phyloP scores from a whole-genome alignment of 768 basidiomycete species.

The Xerocomus spinulosus region DNA sequence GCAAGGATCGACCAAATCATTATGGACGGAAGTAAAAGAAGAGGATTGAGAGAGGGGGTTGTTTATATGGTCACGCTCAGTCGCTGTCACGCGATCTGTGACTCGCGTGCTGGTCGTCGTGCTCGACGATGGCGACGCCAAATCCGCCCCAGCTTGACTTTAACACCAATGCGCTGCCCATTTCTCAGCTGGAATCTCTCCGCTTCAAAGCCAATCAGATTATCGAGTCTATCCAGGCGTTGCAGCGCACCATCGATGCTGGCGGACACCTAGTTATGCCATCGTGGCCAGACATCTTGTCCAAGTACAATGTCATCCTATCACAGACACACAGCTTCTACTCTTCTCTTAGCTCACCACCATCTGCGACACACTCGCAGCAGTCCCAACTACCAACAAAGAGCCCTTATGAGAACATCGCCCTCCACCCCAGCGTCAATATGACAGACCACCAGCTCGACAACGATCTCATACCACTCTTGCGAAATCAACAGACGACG shows the following conservation, averaged over 20 bases:
- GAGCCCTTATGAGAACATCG: slow-evolving; percentile 57
- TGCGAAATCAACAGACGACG: slow-evolving; percentile 76
- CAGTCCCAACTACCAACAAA: slow-evolving; percentile 11
- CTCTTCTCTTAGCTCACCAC: slow-evolving; percentile 48
- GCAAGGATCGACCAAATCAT: slow-evolving; percentile 18
- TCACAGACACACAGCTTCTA: slow-evolving; percentile 80
- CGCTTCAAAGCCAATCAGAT: slow-evolving; percentile 75
- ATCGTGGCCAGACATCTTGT: slow-evolving; percentile 80
- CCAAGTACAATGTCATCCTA: slow-evolving; percentile 80
- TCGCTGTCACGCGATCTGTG: slow-evolving; percentile 14
- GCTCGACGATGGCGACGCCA: neutral
- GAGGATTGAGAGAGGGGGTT: neutral
- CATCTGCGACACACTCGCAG: slow-evolving; percentile 16
- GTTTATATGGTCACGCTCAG: slow-evolving; percentile 13
- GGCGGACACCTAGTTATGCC: slow-evolving; percentile 48
- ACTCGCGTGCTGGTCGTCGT: slow-evolving; percentile 3
- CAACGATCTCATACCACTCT: slow-evolving; percentile 63
- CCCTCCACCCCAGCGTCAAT: slow-evolving; percentile 55
- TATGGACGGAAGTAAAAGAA: neutral
- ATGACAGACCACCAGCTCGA: slow-evolving; percentile 68
- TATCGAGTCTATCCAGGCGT: slow-evolving; percentile 65
- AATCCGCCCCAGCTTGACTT: slow-evolving; percentile 13
- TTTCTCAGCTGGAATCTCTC: slow-evolving; percentile 71
- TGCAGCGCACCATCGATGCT: slow-evolving; percentile 61
- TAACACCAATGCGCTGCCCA: slow-evolving; percentile 42